These are phyloP conservation scores for Knufia fluminis DNA, from an alignment of 2,329 filamentous ascomycete species.

Conservation along the genomic window DNA sequence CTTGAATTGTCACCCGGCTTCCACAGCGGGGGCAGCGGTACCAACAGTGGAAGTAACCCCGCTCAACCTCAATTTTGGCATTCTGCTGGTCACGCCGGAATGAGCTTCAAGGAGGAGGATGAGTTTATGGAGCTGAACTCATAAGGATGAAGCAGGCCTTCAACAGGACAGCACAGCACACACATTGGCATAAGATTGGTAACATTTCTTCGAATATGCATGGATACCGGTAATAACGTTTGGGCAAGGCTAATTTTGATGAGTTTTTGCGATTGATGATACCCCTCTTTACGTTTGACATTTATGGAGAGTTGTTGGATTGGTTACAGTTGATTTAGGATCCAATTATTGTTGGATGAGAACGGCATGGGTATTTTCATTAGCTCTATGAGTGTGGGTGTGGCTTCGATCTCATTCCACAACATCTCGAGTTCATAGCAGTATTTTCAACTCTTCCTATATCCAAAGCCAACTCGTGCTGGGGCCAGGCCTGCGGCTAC, in stretches of 20 bases:
- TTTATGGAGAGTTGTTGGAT: not conserved
- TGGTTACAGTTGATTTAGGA: no score
- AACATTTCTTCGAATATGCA: not conserved
- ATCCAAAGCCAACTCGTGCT: no score
- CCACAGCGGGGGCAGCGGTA: conserved; percentile 62
- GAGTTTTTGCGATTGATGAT: conserved; percentile 3
- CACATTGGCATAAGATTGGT: not conserved
- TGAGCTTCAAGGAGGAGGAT: conserved; percentile 88
- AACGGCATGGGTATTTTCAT: no score
- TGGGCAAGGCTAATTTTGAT: not conserved
- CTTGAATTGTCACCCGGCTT: conserved; percentile 58
- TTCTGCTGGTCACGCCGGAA: conserved; percentile 43
- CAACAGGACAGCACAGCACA: not conserved
- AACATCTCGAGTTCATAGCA: not conserved
- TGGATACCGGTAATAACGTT: not conserved
- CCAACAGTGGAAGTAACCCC: conserved; percentile 35
- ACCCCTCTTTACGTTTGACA: conserved; percentile 5
- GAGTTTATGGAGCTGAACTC: conserved; percentile 63
- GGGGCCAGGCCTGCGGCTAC: not conserved
- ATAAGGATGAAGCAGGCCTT: conserved; percentile 1
- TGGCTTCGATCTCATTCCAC: not conserved
- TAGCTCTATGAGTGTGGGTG: no score
- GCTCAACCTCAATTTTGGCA: conserved; percentile 46
- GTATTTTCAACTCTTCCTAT: no score
- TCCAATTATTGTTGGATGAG: no score